Base-by-base conservation (phyloP, 2,329 filamentous ascomycete genomes). In the Fusarium anguioides region DNA sequence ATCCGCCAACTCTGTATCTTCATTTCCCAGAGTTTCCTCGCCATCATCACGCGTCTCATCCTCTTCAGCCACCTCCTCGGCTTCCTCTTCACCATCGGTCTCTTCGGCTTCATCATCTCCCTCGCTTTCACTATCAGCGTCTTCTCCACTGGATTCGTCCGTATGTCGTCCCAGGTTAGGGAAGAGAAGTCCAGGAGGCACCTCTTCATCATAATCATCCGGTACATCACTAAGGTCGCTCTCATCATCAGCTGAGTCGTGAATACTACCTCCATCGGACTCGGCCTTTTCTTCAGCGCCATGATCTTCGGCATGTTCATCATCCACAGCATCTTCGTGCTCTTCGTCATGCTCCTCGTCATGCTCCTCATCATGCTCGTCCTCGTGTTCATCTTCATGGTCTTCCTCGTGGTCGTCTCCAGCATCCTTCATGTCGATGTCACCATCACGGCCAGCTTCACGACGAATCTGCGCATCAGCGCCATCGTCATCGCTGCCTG, bases 141-240 rank as follows among this genome's bases (percentile, higher is more conserved):
- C 78, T 45, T 77, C 78, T 20, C 76, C 77, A 31, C 76, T 77
- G 6, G 55, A 71, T 63, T 78, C 77, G 4, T 63, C 75, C 18
- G 49, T 74, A 55, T 49, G 75, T 29, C 45, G 75, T 48, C 66
- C 71, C 39, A 87, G 70, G 57, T 84, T 84, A 0, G 84, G 84
- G 51, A 87, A 87, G 76, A 87, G 76, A 26, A 88, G 71, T 14
- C 81, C 81, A 3, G 82, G 80, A 2, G 85, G 84, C 27, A 84
- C 82, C 37, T 88, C 84, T 41, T 87, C 84, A 49, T 89, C 85
- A 56, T 86, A 87, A 37, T 84, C 85, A 6, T 84, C 78, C 24
- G 87, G 82, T 6, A 89, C 84, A 62, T 91, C 89, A 50, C 88
- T 91, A 0, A 91, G 80, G 64, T 91, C 89, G 72, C 88, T 91